A percentile compares a stretch with the other conserved stretches of the same genome.
Conservation (phyloP, 140 eudicot genomes). For the Senecio squalidus region DNA sequence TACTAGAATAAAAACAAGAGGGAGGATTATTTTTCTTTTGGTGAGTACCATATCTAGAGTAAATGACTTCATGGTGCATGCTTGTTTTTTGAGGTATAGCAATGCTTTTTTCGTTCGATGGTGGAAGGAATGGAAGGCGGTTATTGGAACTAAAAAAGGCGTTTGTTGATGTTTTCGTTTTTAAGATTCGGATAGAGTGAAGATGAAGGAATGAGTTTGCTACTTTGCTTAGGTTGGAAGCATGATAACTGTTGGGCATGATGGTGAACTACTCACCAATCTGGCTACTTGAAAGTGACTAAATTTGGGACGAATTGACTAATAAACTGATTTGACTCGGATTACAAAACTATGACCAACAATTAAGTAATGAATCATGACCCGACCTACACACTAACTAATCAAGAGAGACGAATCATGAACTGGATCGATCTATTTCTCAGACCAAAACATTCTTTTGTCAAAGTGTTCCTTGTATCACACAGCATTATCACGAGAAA, state of each 20-base stretch:
- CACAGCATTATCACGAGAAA: too few relatives aligned
- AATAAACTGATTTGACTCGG: too few relatives aligned
- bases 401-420: too few relatives aligned
- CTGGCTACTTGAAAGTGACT: background rate
- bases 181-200: conserved; percentile 36
- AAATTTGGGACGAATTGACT: too few relatives aligned
- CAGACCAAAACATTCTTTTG: too few relatives aligned
- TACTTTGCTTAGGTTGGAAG: conserved; percentile 51
- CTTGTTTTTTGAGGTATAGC: conserved; percentile 19
- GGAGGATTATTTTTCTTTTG: conserved; percentile 42
- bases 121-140: conserved; percentile 5
- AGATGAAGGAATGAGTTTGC: conserved; percentile 48
- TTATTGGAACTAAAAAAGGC: conserved; percentile 1
- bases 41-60: conserved; percentile 31
- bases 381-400: too few relatives aligned
- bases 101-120: background rate
- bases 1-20: conserved; percentile 42
- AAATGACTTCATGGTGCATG: conserved; percentile 36
- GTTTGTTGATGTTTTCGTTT: conserved; percentile 23
- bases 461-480: too few relatives aligned
- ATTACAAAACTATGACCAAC: too few relatives aligned
- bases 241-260: conserved; percentile 21
- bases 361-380: too few relatives aligned
- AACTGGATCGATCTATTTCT: too few relatives aligned
- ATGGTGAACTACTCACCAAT: conserved; percentile 20